Evolutionary conservation across 2,329 filamentous ascomycete genomes (phyloP).

Genomic region (Helotiales sp.): DNA sequence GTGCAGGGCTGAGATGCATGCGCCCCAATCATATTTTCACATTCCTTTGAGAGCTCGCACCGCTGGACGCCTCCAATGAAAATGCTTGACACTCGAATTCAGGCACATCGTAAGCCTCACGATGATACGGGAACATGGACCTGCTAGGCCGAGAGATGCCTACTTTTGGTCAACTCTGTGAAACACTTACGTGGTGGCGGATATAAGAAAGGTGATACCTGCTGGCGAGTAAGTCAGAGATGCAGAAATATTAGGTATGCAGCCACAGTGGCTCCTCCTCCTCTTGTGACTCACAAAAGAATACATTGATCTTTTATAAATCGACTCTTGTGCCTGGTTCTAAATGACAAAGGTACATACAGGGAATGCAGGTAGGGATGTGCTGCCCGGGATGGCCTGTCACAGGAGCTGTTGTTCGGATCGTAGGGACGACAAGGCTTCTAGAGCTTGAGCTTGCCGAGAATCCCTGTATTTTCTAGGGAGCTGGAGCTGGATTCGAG

Average conservation of each 20-base stretch:
- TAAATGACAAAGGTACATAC: background rate
- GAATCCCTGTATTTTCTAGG: background rate
- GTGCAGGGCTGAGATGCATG: constrained; percentile 1
- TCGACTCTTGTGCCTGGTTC: background rate
- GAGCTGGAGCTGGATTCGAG: background rate
- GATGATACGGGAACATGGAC: constrained; percentile 5
- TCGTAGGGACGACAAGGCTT: constrained; percentile 20
- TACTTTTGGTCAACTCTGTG: background rate
- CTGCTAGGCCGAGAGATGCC: constrained; percentile 3
- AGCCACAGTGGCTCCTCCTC: constrained; percentile 25
- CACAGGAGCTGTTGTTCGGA: constrained; percentile 13
- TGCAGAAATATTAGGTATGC: background rate
- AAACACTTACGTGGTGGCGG: background rate
- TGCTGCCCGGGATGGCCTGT: background rate
- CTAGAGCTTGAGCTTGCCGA: background rate
- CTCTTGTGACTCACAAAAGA: constrained; percentile 25
- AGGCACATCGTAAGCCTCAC: constrained; percentile 1
- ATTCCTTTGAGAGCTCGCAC: too few species aligned
- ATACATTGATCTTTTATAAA: background rate
- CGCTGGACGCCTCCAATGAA: background rate
- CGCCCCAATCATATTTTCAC: background rate
- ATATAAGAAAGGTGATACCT: background rate
- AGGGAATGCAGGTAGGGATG: constrained; percentile 1
- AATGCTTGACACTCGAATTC: background rate
- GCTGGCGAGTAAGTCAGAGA: background rate